Percentiles rank a stretch among this genome's conserved stretches.
These are phyloP conservation scores for Xylaria longipes DNA, from an alignment of 495 filamentous ascomycete genomes.

Conservation along the genomic window DNA sequence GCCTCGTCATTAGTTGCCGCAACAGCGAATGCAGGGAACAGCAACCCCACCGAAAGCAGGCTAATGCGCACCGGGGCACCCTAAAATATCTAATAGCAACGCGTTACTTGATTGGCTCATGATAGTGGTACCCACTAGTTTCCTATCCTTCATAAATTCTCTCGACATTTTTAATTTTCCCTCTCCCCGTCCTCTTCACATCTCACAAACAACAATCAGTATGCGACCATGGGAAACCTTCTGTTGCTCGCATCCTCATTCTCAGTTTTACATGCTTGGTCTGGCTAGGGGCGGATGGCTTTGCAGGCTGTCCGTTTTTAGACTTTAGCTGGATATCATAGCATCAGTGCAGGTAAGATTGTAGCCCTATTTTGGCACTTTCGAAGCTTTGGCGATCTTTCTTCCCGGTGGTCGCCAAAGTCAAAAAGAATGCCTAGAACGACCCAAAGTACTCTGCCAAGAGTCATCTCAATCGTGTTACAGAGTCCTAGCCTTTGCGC, in stretches of 20 bases:
- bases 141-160: slow-evolving; percentile 25
- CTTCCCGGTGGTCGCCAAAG: slow-evolving; percentile 66
- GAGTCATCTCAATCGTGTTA: slow-evolving; percentile 84
- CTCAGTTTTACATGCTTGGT: not conserved
- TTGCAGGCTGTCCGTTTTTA: not conserved
- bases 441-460: slow-evolving; percentile 71
- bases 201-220: not conserved
- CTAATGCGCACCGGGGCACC: not conserved
- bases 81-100: not conserved
- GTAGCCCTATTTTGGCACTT: slow-evolving; percentile 59
- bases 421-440: slow-evolving; percentile 75
- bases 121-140: not conserved
- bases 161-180: not conserved
- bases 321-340: not conserved
- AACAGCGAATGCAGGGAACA: not conserved
- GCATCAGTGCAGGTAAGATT: slow-evolving; percentile 19
- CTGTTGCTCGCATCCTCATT: not conserved
- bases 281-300: not conserved
- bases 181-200: not conserved
- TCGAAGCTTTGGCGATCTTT: slow-evolving; percentile 76
- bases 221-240: not conserved
- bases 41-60: slow-evolving; percentile 1
- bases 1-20: not conserved
- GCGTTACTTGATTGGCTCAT: slow-evolving; percentile 6
- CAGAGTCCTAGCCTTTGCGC: slow-evolving; percentile 67